Evolutionary conservation across 2,329 filamentous ascomycete genomes (phyloP).

Genomic region (Penicillium sp.): DNA sequence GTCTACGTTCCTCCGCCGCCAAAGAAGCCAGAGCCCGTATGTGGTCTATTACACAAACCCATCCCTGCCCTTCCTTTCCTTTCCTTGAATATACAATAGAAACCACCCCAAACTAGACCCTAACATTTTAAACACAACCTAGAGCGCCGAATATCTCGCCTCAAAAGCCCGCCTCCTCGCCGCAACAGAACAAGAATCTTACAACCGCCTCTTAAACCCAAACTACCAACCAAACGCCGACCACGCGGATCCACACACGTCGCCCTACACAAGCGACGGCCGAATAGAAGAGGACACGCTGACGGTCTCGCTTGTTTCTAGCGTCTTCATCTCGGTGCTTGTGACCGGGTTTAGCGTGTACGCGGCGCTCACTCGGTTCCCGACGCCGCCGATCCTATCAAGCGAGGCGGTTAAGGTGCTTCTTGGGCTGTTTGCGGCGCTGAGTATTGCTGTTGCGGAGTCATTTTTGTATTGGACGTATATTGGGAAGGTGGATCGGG

Average conservation of each 20-base stretch:
- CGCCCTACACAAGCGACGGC: slow-evolving; percentile 1
- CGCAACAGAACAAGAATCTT: slow-evolving; percentile 77
- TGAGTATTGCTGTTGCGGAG: slow-evolving; percentile 48
- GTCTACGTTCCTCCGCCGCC: slow-evolving; percentile 78
- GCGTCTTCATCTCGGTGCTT: slow-evolving; percentile 82
- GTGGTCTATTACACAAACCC: slow-evolving; percentile 26
- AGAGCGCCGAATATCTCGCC: slow-evolving; percentile 75
- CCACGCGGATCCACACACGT: slow-evolving; percentile 40
- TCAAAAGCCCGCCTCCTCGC: slow-evolving; percentile 81
- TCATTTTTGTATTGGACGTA: slow-evolving; percentile 49
- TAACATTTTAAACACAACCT: not conserved
- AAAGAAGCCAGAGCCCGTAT: slow-evolving; percentile 72
- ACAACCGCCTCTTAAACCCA: slow-evolving; percentile 69
- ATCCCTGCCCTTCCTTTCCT: not conserved
- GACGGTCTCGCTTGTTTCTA: slow-evolving; percentile 67
- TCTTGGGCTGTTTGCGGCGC: slow-evolving; percentile 39
- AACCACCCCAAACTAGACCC: not conserved
- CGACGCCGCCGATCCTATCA: slow-evolving; percentile 33
- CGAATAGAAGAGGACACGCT: slow-evolving; percentile 32
- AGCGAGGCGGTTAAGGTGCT: slow-evolving; percentile 41
- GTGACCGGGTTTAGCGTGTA: slow-evolving; percentile 56
- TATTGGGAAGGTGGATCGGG: slow-evolving; percentile 43
- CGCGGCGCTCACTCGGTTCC: slow-evolving; percentile 41
- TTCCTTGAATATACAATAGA: not conserved
- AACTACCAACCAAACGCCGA: slow-evolving; percentile 53